A percentile compares a stretch with the other conserved stretches of the same genome.
These are phyloP conservation scores for Endoconidiophora laricicola DNA, from an alignment of 2,329 filamentous ascomycete genomes.

Conservation along the genomic window DNA sequence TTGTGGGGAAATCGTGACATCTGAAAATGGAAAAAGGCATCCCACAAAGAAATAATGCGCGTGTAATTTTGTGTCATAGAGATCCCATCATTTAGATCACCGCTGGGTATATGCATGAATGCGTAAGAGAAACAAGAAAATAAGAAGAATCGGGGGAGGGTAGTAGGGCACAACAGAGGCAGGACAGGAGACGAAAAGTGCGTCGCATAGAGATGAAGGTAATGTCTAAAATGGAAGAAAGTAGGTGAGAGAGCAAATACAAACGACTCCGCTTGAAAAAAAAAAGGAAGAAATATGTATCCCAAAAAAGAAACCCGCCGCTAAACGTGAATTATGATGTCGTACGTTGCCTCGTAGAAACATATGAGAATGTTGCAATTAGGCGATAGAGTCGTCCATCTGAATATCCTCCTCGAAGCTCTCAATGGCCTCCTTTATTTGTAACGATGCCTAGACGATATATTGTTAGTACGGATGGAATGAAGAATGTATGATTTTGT, in stretches of 20 bases:
- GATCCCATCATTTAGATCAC: background rate
- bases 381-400: conserved; percentile 37
- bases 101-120: conserved; percentile 8
- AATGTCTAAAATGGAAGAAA: too few relatives aligned
- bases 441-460: conserved; percentile 54
- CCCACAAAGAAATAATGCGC: background rate
- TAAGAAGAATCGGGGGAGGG: background rate
- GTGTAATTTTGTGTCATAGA: background rate
- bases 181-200: too few relatives aligned
- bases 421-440: conserved; percentile 96
- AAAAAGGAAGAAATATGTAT: background rate
- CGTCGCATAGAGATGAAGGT: too few relatives aligned
- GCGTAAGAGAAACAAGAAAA: background rate
- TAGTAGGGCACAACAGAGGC: too few relatives aligned
- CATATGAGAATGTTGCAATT: background rate
- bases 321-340: too few relatives aligned
- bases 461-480: background rate
- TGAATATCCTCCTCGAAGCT: conserved; percentile 66
- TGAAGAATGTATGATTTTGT: background rate
- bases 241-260: background rate
- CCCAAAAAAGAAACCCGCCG: background rate
- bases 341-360: background rate
- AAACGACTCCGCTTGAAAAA: background rate
- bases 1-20: background rate
- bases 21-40: background rate